Evolutionary conservation across 2,329 filamentous ascomycete genomes (phyloP).

Genomic region (Trichoderma sp.): DNA sequence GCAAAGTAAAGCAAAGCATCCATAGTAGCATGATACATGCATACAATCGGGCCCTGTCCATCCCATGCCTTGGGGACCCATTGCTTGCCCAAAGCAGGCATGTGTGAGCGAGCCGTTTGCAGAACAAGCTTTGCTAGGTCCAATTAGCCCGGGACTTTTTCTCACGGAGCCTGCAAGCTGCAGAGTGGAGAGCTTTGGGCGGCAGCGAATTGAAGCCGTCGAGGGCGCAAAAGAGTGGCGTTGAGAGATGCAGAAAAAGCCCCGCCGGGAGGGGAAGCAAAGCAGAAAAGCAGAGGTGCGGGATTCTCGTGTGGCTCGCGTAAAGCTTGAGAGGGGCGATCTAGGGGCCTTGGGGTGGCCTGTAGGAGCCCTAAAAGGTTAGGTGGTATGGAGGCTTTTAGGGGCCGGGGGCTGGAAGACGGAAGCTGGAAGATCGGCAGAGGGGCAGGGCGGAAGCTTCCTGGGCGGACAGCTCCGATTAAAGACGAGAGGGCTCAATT

Average conservation of each 20-base stretch:
- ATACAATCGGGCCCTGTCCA: background rate
- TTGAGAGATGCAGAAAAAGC: background rate
- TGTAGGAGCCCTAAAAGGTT: background rate
- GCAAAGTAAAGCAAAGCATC: background rate
- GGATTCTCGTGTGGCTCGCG: background rate
- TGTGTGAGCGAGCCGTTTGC: slow-evolving; percentile 16
- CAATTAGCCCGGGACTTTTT: slow-evolving; percentile 2
- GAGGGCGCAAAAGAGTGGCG: background rate
- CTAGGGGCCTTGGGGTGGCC: background rate
- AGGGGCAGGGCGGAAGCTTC: background rate
- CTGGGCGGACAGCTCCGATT: too few species aligned
- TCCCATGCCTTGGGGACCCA: background rate
- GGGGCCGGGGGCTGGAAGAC: background rate
- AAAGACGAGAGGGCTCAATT: background rate
- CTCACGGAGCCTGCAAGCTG: background rate
- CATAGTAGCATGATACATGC: background rate
- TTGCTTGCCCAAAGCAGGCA: background rate
- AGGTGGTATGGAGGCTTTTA: background rate
- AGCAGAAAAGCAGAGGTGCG: background rate
- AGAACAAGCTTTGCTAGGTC: slow-evolving; percentile 5
- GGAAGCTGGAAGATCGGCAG: background rate
- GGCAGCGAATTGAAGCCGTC: background rate
- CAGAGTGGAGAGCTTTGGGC: background rate
- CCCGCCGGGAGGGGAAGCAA: background rate
- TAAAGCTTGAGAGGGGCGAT: background rate